These are phyloP conservation scores for Aspergillus mulundensis DNA, from an alignment of 495 filamentous ascomycete genomes.

Conservation along the genomic window DNA sequence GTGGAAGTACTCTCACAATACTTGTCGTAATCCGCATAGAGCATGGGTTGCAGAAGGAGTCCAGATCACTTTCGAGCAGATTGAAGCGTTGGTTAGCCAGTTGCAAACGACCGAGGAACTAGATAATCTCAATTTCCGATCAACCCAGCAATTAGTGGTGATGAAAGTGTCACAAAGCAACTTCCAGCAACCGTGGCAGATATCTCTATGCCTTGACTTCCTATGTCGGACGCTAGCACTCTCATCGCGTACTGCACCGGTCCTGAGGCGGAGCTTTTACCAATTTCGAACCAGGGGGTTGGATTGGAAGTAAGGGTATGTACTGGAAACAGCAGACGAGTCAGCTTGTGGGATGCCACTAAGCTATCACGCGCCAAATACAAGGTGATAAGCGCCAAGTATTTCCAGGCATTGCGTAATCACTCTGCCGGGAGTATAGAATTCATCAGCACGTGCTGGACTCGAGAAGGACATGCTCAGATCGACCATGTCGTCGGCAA, in stretches of 20 bases:
- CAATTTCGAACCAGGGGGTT: neutral
- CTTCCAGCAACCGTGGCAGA: no score
- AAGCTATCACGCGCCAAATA: neutral
- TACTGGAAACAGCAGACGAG: neutral
- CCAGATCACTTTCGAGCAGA: neutral
- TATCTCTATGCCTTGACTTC: neutral
- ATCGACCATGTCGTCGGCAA: neutral
- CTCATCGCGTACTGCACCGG: neutral
- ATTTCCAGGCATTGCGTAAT: neutral
- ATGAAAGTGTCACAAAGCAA: no score
- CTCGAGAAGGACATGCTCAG: neutral
- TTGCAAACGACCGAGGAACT: neutral
- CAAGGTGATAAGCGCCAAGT: neutral
- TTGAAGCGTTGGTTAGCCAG: neutral
- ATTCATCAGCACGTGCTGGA: neutral
- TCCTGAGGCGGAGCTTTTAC: neutral
- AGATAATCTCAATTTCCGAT: no score
- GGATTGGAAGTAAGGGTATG: neutral
- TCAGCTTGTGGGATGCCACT: neutral
- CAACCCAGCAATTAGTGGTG: no score
- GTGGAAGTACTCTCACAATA: neutral
- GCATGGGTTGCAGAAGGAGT: neutral
- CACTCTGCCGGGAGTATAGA: neutral
- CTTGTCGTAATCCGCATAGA: neutral
- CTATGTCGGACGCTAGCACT: neutral